Evolutionary conservation across 2,329 filamentous ascomycete species (phyloP).

Genomic region (Huntiella savannae): DNA sequence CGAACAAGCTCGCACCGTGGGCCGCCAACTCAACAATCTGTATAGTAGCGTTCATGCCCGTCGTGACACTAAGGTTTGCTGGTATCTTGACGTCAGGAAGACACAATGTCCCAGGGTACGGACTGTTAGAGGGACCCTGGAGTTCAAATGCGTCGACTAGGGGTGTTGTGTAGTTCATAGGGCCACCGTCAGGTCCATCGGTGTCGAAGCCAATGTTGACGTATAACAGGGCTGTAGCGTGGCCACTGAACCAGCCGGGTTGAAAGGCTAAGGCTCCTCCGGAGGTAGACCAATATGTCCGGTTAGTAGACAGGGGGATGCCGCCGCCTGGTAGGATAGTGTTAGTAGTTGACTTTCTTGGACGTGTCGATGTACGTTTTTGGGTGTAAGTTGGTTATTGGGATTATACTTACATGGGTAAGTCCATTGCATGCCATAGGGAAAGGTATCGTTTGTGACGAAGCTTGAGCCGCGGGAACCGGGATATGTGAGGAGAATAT

Average conservation of each 20-base stretch:
- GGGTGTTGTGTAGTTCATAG: conserved; percentile 32
- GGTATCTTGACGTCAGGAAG: conserved; percentile 59
- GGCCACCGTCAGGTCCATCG: conserved; percentile 24
- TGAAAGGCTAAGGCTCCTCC: conserved; percentile 63
- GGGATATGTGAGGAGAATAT: conserved; percentile 46
- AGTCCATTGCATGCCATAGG: conserved; percentile 52
- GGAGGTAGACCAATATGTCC: conserved; percentile 60
- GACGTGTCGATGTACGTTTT: background rate
- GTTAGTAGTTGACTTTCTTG: conserved; percentile 3
- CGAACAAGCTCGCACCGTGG: conserved; percentile 57
- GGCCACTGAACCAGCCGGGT: conserved; percentile 75
- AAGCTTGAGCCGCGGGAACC: conserved; percentile 49
- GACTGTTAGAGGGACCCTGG: conserved; percentile 48
- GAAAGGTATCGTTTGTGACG: conserved; percentile 40
- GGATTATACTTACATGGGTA: conserved; percentile 41
- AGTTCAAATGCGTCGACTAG: conserved; percentile 61
- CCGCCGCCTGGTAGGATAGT: conserved; percentile 44
- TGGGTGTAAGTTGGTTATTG: background rate
- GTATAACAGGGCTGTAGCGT: conserved; percentile 57
- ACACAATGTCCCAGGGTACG: conserved; percentile 62
- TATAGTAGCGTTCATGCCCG: conserved; percentile 63
- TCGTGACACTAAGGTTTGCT: conserved; percentile 37
- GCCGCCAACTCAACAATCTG: conserved; percentile 57
- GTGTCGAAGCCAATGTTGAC: conserved; percentile 65
- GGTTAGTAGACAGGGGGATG: conserved; percentile 49